Percentiles rank a stretch among this genome's conserved stretches.
Conservation (phyloP, 2,329 filamentous ascomycete genomes). For the Monascus ruber region DNA sequence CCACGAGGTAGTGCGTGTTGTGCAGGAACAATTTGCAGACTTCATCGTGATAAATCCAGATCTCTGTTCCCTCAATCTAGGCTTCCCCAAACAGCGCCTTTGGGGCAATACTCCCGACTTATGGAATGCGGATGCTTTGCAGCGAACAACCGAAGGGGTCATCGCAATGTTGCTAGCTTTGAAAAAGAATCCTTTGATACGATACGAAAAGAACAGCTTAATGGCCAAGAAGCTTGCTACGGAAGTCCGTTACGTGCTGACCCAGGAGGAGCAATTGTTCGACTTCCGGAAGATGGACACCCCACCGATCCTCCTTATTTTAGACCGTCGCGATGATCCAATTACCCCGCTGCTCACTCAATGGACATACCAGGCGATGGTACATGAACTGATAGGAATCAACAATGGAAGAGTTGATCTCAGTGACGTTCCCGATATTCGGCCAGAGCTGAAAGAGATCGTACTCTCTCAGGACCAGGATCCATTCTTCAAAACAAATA, state of each 20-base stretch:
- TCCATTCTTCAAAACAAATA: slow-evolving; percentile 98
- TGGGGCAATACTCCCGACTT: slow-evolving; percentile 73
- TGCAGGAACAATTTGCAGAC: slow-evolving; percentile 95
- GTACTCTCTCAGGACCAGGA: slow-evolving; percentile 95
- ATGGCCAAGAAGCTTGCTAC: slow-evolving; percentile 86
- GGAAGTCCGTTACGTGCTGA: slow-evolving; percentile 84
- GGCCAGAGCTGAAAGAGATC: slow-evolving; percentile 83
- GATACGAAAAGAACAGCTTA: slow-evolving; percentile 83
- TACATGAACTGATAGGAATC: slow-evolving; percentile 89
- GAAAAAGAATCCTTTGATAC: slow-evolving; percentile 92
- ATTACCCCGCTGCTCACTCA: slow-evolving; percentile 90
- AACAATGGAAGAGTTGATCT: slow-evolving; percentile 90
- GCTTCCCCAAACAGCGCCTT: slow-evolving; percentile 60
- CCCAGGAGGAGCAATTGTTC: slow-evolving; percentile 91
- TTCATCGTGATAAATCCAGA: slow-evolving; percentile 93
- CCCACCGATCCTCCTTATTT: slow-evolving; percentile 76
- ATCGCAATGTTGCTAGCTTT: slow-evolving; percentile 74
- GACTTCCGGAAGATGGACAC: slow-evolving; percentile 94
- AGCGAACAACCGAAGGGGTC: slow-evolving; percentile 76
- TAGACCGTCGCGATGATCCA: slow-evolving; percentile 88
- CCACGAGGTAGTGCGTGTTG: slow-evolving; percentile 85
- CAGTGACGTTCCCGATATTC: slow-evolving; percentile 68
- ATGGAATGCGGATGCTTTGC: slow-evolving; percentile 84
- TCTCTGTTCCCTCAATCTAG: slow-evolving; percentile 68
- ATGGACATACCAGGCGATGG: slow-evolving; percentile 99